Percentiles rank a stretch among this genome's conserved stretches.
Evolutionary conservation across 148 eudicot genomes (phyloP).

Genomic region (Camellia japonica): DNA sequence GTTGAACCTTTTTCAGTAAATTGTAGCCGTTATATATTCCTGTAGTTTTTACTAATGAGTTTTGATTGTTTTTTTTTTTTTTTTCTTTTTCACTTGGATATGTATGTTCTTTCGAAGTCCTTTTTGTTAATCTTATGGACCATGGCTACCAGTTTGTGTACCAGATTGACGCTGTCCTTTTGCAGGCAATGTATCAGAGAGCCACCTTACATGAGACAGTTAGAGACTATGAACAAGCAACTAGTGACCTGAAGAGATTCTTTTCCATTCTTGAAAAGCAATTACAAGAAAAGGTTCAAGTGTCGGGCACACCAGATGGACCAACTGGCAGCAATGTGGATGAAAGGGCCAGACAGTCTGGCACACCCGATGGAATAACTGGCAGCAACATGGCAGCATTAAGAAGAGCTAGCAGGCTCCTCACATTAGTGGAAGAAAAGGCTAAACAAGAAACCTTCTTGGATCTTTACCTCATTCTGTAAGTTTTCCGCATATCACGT

Average conservation of each 20-base stretch:
- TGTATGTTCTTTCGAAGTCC: background rate
- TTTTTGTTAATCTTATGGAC: background rate
- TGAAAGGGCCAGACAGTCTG: conserved; percentile 12
- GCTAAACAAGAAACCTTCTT: conserved; percentile 49
- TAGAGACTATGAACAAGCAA: conserved; percentile 72
- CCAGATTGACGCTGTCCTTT: conserved; percentile 6
- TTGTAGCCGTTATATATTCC: background rate
- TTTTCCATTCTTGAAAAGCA: conserved; percentile 49
- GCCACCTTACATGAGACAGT: conserved; percentile 76
- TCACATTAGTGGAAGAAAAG: conserved; percentile 54
- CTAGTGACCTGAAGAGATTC: conserved; percentile 52
- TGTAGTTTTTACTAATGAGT: background rate
- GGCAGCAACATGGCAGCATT: conserved; percentile 48
- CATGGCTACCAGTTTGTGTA: background rate
- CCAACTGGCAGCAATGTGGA: too few species aligned
- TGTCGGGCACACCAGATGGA: too few species aligned
- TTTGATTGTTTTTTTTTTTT: background rate
- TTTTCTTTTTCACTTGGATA: background rate
- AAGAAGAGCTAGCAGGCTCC: conserved; percentile 49
- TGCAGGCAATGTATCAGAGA: conserved; percentile 75
- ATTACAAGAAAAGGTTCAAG: conserved; percentile 34
- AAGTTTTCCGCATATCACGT: conserved; percentile 23
- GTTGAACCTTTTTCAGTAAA: too few species aligned
- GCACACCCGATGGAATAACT: conserved; percentile 23
- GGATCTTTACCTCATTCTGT: conserved; percentile 71